Percentiles rank a stretch among this genome's conserved stretches.
Evolutionary conservation across 2,329 filamentous ascomycete genomes (phyloP).

Genomic region (Harringtonia aguacate): DNA sequence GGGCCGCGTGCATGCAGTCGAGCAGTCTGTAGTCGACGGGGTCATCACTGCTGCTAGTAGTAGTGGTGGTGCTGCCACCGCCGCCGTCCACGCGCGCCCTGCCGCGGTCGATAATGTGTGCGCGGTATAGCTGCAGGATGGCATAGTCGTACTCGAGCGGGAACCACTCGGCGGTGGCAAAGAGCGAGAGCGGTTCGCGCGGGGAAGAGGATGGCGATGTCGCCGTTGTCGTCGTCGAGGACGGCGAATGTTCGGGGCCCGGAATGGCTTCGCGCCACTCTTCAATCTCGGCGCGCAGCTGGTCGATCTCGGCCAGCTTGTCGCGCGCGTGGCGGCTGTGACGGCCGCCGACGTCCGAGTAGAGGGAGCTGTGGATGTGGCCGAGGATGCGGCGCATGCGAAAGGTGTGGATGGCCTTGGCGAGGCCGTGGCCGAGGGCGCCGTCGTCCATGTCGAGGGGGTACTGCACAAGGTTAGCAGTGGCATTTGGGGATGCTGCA

Average conservation of each 20-base stretch:
- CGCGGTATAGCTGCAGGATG: slow-evolving; percentile 26
- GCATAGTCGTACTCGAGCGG: slow-evolving; percentile 25
- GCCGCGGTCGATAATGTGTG: slow-evolving; percentile 13
- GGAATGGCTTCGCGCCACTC: slow-evolving; percentile 11
- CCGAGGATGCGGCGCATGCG: slow-evolving; percentile 19
- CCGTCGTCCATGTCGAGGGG: slow-evolving; percentile 20
- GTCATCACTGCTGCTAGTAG: background rate
- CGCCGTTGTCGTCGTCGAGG: too few species aligned
- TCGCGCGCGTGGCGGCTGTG: slow-evolving; percentile 11
- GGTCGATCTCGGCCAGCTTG: too few species aligned
- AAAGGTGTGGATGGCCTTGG: slow-evolving; percentile 19
- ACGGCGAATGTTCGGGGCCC: too few species aligned
- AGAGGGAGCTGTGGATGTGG: slow-evolving; percentile 17
- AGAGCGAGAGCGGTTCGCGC: too few species aligned
- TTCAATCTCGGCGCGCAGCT: slow-evolving; percentile 17
- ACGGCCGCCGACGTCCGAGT: too few species aligned
- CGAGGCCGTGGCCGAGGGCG: slow-evolving; percentile 18
- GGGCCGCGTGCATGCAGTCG: slow-evolving; percentile 10
- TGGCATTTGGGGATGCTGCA: too few species aligned
- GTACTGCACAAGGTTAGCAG: slow-evolving; percentile 7
- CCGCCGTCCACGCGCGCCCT: too few species aligned
- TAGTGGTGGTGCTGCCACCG: background rate
- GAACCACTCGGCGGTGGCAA: slow-evolving; percentile 26
- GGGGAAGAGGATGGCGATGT: too few species aligned
- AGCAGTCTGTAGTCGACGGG: background rate